Percentiles rank a stretch among this genome's conserved stretches.
These are phyloP conservation scores for Schizosaccharomyces versatilis DNA, from an alignment of 1,139 yeast species.

Conservation along the genomic window DNA sequence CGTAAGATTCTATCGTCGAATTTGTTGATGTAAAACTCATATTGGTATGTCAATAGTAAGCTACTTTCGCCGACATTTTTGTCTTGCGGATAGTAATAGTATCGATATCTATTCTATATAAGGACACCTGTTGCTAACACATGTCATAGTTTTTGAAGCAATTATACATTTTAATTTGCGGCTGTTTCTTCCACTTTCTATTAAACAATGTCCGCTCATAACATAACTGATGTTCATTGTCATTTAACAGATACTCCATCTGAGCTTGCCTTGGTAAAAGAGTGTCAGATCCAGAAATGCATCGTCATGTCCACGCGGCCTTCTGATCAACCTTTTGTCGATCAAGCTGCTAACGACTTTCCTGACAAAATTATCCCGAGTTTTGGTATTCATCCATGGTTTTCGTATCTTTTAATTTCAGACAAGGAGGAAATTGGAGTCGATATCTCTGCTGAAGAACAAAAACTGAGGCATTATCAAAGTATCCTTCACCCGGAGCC, in stretches of 20 bases:
- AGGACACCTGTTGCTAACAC: too few species aligned
- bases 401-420: not conserved
- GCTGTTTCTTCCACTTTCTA: too few species aligned
- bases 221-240: slow-evolving; percentile 1
- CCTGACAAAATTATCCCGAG: slow-evolving; percentile 29
- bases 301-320: slow-evolving; percentile 22
- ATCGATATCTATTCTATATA: too few species aligned
- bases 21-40: too few species aligned
- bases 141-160: too few species aligned
- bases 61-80: too few species aligned
- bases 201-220: not conserved
- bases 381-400: slow-evolving; percentile 24
- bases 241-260: slow-evolving; percentile 1
- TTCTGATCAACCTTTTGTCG: slow-evolving; percentile 20
- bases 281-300: slow-evolving; percentile 13
- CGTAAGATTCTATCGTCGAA: too few species aligned
- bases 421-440: slow-evolving; percentile 17
- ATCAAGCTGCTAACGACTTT: slow-evolving; percentile 16
- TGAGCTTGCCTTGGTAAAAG: not conserved
- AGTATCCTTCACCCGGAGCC: slow-evolving; percentile 27
- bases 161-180: too few species aligned
- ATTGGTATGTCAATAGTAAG: too few species aligned
- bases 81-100: too few species aligned
- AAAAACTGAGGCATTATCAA: slow-evolving; percentile 31
- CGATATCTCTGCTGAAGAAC: slow-evolving; percentile 17